Evolutionary conservation across 805 yeast species (phyloP), one percentile per base, ranked within the genome.

Genomic region (Barnettozyma populi): DNA sequence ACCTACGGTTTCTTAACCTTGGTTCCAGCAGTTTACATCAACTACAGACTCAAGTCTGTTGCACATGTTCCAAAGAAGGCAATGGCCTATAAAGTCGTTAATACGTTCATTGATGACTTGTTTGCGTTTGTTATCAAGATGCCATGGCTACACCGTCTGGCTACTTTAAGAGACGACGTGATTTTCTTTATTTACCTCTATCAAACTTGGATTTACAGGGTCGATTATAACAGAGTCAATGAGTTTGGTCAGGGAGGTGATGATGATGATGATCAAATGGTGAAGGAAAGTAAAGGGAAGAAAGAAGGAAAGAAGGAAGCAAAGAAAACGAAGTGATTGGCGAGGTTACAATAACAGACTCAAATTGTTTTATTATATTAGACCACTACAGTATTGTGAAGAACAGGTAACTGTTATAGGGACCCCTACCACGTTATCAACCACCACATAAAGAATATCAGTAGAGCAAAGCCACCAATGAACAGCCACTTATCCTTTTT

Each of bases 401-500:
- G 35, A 29, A 18, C 16, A 6, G 7, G 7, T 11, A 32, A 7
- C 16, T 6, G 16, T n/a, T n/a, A n/a, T n/a, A n/a, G n/a, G n/a
- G n/a, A n/a, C n/a, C n/a, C n/a, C 18, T 20, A 39, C 42, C 42
- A 39, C 21, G 34, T 39, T 20, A 39, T 16, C 31, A 39, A 18
- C 32, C 31, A 25, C 32, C 21, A 39, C 31, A 39, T 24, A 6
- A 39, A 18, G 13, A 39, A 25, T 19, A 39, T 18, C 5, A 39
- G 21, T 2, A 39, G 14, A 21, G 21, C 20, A 25, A 39, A 39
- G 14, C 90, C 86, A 11, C 83, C 81, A 74, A 86, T 90, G 61
- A 94, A 94, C 27, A 94, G 69, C 73, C 88, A 77, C 62, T 90
- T 90, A 64, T 92, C 98, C 62, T 88, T 84, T 56, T 77, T 79